Evolutionary conservation across 352 stramenopile species (phyloP), one percentile per base, ranked within the genome.

Genomic region (Aphanomyces astaci): DNA sequence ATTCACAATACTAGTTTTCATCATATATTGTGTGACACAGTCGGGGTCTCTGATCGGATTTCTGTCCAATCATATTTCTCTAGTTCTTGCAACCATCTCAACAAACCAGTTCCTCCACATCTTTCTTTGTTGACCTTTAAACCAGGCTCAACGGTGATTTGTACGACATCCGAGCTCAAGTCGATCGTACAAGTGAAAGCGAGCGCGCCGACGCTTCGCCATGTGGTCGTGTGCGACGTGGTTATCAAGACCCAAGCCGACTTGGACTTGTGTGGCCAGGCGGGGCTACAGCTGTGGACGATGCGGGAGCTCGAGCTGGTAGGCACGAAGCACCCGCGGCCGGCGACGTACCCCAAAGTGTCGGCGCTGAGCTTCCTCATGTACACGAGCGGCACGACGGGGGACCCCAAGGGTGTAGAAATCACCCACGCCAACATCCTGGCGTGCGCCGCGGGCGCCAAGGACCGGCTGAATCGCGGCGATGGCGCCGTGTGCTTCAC

Each of bases 371-470:
- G 36, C n/a, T 65, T 65, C 39, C 56, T 65, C 56, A 68, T 68
- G 46, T 73, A 73, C 66, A 73, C 69, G 40, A 69, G 45, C 25
- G 69, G 63, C 33, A 73, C 66, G 27, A 73, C 69, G 7, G 69
- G 69, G 28, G 48, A 72, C 39, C 69, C 69, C 13, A 73, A 73
- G 33, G 69, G 62, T 33, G 69, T 73, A 4, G 32, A 69, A 66
- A 25, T 73, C 49, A 73, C 32, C 17, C 31, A 62, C 17, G 25
- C 68, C 27, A 73, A 73, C 51, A 73, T 73, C n/a, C 22, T 91
- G 49, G 71, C 78, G 19, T 59, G 39, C 17, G 49, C 36, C 19
- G n/a, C 27, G 11, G 62, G 62, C 24, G 49, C 49, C n/a, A 45
- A 68, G 28, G 62, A 68, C 17, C 62, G 62, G 15, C 33, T 68